phyloP scores from a whole-genome alignment of 352 stramenopile genomes.

The Thraustotheca clavata region DNA sequence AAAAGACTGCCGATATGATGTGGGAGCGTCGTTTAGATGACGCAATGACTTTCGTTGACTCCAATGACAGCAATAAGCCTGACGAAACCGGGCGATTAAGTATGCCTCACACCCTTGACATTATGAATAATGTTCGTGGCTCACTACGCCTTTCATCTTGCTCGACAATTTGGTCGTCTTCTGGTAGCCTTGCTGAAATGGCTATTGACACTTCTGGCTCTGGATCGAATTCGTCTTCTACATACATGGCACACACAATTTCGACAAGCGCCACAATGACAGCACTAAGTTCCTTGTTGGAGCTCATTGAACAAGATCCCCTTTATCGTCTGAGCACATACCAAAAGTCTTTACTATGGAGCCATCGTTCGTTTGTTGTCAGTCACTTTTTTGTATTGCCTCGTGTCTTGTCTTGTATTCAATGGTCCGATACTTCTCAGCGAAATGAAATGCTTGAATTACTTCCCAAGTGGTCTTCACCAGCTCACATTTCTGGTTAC shows the following conservation, averaged over 20 bases:
- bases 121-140: conserved; percentile 2
- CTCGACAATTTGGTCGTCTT: conserved; percentile 9
- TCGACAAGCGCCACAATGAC: conserved; percentile 1
- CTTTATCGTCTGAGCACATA: conserved; percentile 73
- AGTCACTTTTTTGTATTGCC: conserved; percentile 68
- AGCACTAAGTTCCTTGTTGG: background rate
- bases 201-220: conserved; percentile 1
- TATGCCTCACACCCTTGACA: background rate
- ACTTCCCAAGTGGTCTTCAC: conserved; percentile 53
- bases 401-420: conserved; percentile 69
- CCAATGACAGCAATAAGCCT: background rate
- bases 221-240: background rate
- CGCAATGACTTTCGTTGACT: background rate
- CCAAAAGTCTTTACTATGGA: conserved; percentile 78
- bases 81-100: background rate
- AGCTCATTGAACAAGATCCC: conserved; percentile 34
- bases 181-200: background rate
- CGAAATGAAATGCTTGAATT: conserved; percentile 58
- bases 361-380: conserved; percentile 30
- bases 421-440: conserved; percentile 70
- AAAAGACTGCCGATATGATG: conserved; percentile 15
- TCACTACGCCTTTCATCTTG: background rate
- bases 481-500: conserved; percentile 71
- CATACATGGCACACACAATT: conserved; percentile 2
- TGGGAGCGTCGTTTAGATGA: conserved; percentile 5